These are phyloP conservation scores for Arachis hypogaea DNA, from an alignment of 306 rosid species.

Conservation along the genomic window DNA sequence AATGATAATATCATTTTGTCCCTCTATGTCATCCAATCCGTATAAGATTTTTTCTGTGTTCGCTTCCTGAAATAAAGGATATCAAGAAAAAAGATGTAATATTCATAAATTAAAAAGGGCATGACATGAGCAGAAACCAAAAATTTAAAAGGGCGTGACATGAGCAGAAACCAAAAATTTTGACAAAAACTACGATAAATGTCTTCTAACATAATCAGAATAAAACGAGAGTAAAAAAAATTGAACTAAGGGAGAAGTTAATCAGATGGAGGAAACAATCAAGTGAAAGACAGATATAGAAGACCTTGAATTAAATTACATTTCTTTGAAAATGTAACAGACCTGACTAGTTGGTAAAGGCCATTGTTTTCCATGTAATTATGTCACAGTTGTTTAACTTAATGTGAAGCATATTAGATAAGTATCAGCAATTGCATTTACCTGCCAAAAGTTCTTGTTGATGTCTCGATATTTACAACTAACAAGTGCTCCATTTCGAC, in stretches of 20 bases:
- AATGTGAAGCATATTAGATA: conserved; percentile 20
- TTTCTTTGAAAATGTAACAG: too few species aligned
- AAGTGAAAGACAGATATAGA: not conserved
- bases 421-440: conserved; percentile 39
- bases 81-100: conserved; percentile 13
- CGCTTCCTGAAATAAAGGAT: conserved; percentile 70
- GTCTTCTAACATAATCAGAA: conserved; percentile 14
- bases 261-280: not conserved
- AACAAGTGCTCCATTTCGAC: conserved; percentile 57
- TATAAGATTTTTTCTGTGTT: conserved; percentile 87
- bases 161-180: conserved; percentile 2
- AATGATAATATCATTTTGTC: conserved; percentile 75
- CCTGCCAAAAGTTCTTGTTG: conserved; percentile 94
- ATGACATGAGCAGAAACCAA: conserved; percentile 5
- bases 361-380: not conserved
- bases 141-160: not conserved
- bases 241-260: not conserved
- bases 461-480: conserved; percentile 95
- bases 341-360: too few species aligned
- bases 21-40: conserved; percentile 85
- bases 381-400: not conserved
- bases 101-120: conserved; percentile 9
- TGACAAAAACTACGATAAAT: conserved; percentile 12
- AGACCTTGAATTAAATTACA: too few species aligned
- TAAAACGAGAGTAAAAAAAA: not conserved